Percentiles rank a stretch among this genome's conserved stretches.
Evolutionary conservation across 2,329 filamentous ascomycete genomes (phyloP).

Genomic region (Scytalidium sp.): DNA sequence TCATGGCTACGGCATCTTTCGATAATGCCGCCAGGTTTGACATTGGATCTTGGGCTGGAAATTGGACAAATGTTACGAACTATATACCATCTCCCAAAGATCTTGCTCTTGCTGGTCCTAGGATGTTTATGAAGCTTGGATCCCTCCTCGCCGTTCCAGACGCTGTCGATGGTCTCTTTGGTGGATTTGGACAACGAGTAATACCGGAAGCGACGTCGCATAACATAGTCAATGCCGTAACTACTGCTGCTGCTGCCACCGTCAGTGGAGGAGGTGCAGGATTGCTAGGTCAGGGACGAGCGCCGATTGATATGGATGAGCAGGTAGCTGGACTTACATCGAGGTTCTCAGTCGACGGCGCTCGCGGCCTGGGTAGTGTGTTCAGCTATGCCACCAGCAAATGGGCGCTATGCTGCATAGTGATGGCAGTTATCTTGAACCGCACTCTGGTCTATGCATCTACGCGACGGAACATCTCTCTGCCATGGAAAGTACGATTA

Average conservation of each 20-base stretch:
- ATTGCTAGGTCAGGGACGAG: slow-evolving; percentile 20
- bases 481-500: slow-evolving; percentile 71
- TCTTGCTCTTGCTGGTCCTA: slow-evolving; percentile 65
- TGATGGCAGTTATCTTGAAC: slow-evolving; percentile 83
- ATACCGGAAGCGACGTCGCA: slow-evolving; percentile 56
- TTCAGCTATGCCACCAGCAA: slow-evolving; percentile 88
- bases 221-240: slow-evolving; percentile 34
- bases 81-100: slow-evolving; percentile 65
- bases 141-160: slow-evolving; percentile 61
- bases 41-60: slow-evolving; percentile 51
- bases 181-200: slow-evolving; percentile 52
- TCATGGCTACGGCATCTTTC: slow-evolving; percentile 21
- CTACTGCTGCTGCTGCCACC: slow-evolving; percentile 35
- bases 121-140: slow-evolving; percentile 66
- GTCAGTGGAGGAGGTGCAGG: slow-evolving; percentile 31
- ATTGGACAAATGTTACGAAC: slow-evolving; percentile 53
- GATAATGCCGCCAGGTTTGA: slow-evolving; percentile 31
- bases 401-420: slow-evolving; percentile 87
- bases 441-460: slow-evolving; percentile 92
- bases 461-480: slow-evolving; percentile 72
- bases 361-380: slow-evolving; percentile 75
- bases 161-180: slow-evolving; percentile 50
- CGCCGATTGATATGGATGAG: slow-evolving; percentile 35
- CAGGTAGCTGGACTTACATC: slow-evolving; percentile 39
- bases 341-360: slow-evolving; percentile 54